Percentiles rank a stretch among this genome's conserved stretches.
Conservation (phyloP, 2,329 filamentous ascomycete genomes). For the Pestalotiopsis sp. region DNA sequence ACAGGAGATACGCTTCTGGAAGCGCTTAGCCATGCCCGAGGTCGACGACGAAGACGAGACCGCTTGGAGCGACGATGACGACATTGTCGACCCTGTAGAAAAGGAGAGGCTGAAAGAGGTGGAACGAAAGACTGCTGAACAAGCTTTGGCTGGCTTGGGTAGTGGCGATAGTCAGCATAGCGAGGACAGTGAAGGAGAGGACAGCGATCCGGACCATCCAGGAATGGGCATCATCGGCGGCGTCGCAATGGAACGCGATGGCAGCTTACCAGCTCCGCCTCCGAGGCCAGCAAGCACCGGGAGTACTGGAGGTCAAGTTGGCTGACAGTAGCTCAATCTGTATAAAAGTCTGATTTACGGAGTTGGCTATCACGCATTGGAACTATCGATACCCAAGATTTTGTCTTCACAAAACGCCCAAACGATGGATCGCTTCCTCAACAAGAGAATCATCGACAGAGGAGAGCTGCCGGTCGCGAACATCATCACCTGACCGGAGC, state of each 20-base stretch:
- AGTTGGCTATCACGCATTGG: background rate
- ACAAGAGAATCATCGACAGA: background rate
- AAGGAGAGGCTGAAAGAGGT: conserved; percentile 57
- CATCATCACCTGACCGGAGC: background rate
- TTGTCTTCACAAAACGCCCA: background rate
- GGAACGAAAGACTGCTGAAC: conserved; percentile 46
- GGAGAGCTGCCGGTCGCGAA: background rate
- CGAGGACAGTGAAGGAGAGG: conserved; percentile 36
- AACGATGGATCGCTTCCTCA: background rate
- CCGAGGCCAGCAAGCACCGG: conserved; percentile 42
- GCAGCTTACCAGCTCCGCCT: conserved; percentile 36
- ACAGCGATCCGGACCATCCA: conserved; percentile 22
- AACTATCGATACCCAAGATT: background rate
- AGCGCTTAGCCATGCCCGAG: conserved; percentile 65
- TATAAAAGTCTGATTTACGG: background rate
- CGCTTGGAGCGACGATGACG: conserved; percentile 68
- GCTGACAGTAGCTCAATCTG: conserved; percentile 12
- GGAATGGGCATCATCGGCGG: conserved; percentile 37
- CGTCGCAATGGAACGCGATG: conserved; percentile 44
- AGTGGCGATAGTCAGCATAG: conserved; percentile 33
- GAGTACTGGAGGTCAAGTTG: conserved; percentile 37
- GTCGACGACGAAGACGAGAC: conserved; percentile 59
- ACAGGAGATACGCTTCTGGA: conserved; percentile 68
- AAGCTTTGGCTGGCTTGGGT: conserved; percentile 37
- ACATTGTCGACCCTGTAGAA: conserved; percentile 62